Base-by-base conservation (phyloP, 1,284 basidiomycete species). In the Moesziomyces sp. region DNA sequence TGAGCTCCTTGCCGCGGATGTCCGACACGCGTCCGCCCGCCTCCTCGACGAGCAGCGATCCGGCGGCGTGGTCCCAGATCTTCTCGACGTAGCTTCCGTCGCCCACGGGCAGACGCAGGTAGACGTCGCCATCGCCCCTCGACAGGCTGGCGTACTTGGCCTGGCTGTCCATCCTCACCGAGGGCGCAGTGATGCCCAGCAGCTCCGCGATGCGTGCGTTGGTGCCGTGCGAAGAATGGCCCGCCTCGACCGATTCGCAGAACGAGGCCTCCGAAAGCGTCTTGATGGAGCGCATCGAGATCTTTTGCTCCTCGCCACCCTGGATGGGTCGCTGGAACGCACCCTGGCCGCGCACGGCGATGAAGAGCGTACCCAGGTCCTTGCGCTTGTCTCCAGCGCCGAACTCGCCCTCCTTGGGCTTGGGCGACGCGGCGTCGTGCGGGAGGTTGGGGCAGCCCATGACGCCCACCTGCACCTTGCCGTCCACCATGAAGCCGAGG, bases 41-140 rank as follows among this genome's bases (percentile, higher is more conserved):
- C 85, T 98, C 96, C 65, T 90, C 89, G 7, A 98, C 89, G 10
- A 99, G 88, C 9, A 99, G 84, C 0, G 89, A 87, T 0, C 96
- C 97, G 0, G 93, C 88, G 0, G 96, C 95, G 82, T 98, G 97
- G 83, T 99, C 97, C 93, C 93, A 97, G 46, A 97, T 94, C 86
- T 95, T 96, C 84, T 96, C 94, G 67, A 87, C 84, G 84, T 95
- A 96, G 14, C 89, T 89, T 18, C 90, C 88, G 16, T 91, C 90
- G 8, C 87, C 85, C 56, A 91, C 92, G 0, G 97, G 97, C 86
- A 97, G 92, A 26, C 96, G 88, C 54, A 99, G 87, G 85, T 99
- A 99, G 40, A 91, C 90, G 14, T 91, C 91, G 1, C 94, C 94
- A 68, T 97, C 93, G 0, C 94, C 94, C 45, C 95, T 87, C 2